A percentile compares a stretch with the other conserved stretches of the same genome.
phyloP scores from a whole-genome alignment of 345 rosid species.

The Eucalyptus melliodora region DNA sequence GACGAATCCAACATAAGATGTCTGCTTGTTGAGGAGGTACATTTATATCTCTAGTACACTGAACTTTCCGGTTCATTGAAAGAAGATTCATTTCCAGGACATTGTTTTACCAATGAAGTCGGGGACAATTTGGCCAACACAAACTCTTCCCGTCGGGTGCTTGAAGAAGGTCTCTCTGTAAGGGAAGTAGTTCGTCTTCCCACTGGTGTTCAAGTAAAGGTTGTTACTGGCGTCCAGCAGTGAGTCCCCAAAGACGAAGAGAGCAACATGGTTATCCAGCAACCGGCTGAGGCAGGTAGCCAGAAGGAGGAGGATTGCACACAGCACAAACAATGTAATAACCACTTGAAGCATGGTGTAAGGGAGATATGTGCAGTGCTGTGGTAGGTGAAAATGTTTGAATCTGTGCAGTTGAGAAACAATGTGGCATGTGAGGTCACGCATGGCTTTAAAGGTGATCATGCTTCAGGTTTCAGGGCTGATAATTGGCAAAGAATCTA shows the following conservation, averaged over 20 bases:
- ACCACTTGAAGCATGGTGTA: not conserved
- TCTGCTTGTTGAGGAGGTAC: not conserved
- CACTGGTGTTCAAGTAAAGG: not conserved
- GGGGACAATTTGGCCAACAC: not conserved
- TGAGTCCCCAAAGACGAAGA: conserved; percentile 1
- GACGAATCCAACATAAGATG: no score
- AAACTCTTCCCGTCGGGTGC: not conserved
- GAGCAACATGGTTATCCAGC: not conserved
- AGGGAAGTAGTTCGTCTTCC: not conserved
- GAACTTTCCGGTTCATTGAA: not conserved
- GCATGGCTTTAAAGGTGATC: not conserved
- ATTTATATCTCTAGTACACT: not conserved
- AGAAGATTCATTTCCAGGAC: not conserved
- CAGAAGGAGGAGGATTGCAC: not conserved
- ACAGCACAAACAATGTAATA: not conserved
- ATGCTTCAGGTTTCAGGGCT: not conserved
- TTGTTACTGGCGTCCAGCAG: not conserved
- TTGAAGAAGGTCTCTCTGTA: conserved; percentile 8
- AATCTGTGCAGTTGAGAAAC: not conserved
- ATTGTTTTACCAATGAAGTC: not conserved
- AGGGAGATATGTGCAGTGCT: not conserved
- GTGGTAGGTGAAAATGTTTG: not conserved
- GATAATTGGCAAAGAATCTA: not conserved
- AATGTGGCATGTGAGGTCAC: not conserved
- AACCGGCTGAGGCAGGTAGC: not conserved